These are phyloP conservation scores for Solanum sparsipilum DNA, from an alignment of 257 asterid genomes.

Conservation along the genomic window DNA sequence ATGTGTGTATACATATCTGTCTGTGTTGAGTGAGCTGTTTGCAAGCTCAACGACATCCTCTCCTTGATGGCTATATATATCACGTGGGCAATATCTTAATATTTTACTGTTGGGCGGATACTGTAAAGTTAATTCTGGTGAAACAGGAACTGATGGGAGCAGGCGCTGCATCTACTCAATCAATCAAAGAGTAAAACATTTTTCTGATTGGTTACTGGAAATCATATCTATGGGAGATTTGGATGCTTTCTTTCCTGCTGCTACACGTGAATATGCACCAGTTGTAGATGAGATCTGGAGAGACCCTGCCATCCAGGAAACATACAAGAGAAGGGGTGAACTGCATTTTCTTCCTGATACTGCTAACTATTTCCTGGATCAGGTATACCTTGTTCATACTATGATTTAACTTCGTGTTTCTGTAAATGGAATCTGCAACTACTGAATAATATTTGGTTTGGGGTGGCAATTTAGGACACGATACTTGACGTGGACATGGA, in stretches of 20 bases:
- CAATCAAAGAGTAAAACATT: conserved; percentile 28
- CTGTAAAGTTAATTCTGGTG: conserved; percentile 13
- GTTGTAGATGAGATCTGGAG: conserved; percentile 52
- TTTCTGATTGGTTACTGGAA: conserved; percentile 49
- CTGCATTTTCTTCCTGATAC: conserved; percentile 39
- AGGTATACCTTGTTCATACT: conserved; percentile 21
- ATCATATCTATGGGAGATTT: conserved; percentile 39
- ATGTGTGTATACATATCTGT: not conserved
- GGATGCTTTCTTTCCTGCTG: conserved; percentile 35
- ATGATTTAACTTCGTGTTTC: not conserved
- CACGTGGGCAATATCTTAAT: not conserved
- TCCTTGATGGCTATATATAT: not conserved
- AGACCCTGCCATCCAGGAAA: conserved; percentile 66
- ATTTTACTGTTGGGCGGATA: not conserved
- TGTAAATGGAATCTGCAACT: not conserved
- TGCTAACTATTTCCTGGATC: conserved; percentile 55
- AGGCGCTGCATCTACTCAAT: conserved; percentile 35
- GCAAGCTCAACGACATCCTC: not conserved
- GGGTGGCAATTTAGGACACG: not conserved
- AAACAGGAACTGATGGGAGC: conserved; percentile 15
- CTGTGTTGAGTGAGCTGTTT: not conserved
- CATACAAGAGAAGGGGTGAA: conserved; percentile 53
- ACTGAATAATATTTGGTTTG: not conserved
- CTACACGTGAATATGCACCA: conserved; percentile 50
- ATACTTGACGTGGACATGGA: not conserved